A percentile compares a stretch with the other conserved stretches of the same genome.
Conservation (phyloP, 225 moss, liverwort and hornwort species). For the Straminergon stramineum region DNA sequence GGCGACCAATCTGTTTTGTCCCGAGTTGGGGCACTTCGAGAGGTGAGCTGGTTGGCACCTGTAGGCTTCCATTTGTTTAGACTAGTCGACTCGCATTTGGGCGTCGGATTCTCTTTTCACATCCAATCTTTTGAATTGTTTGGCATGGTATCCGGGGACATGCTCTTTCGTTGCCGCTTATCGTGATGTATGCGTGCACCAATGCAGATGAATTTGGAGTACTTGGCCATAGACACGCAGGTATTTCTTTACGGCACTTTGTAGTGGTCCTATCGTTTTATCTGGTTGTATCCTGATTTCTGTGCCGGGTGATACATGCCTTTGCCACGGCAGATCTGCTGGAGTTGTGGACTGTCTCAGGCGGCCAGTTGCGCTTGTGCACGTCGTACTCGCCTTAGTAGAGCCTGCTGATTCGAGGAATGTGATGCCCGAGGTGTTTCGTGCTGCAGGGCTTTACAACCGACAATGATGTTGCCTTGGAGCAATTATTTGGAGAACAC, state of each 20-base stretch:
- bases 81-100: background rate
- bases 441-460: conserved; percentile 75
- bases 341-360: background rate
- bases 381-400: background rate
- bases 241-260: conserved; percentile 21
- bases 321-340: conserved; percentile 4
- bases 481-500: conserved; percentile 90
- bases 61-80: background rate
- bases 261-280: background rate
- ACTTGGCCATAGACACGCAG: conserved; percentile 84
- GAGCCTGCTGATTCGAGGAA: background rate
- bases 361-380: background rate
- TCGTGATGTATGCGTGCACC: conserved; percentile 3
- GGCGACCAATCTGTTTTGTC: conserved; percentile 68
- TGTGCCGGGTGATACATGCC: background rate
- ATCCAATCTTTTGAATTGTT: background rate
- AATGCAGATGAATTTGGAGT: conserved; percentile 95
- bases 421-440: background rate
- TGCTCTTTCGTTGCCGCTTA: background rate
- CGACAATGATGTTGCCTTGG: conserved; percentile 78
- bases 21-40: conserved; percentile 76
- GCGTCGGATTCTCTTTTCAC: background rate
- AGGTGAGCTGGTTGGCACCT: conserved; percentile 33
- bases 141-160: background rate
- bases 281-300: background rate